Conservation (phyloP, 257 asterid species). For the Lycium ferocissimum region DNA sequence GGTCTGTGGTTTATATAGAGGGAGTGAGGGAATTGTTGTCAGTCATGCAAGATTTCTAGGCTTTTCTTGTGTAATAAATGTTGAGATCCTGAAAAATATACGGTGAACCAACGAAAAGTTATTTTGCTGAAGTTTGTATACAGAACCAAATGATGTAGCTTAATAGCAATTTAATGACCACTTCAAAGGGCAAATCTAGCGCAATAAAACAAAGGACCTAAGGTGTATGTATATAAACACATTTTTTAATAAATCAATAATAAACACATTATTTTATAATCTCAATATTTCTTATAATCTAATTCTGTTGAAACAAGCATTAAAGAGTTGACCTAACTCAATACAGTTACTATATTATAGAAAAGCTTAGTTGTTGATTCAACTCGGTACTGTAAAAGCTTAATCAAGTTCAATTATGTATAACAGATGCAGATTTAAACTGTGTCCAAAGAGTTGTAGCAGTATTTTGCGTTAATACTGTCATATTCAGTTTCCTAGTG, state of each 20-base stretch:
- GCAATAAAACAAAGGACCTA: neutral
- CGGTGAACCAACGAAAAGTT: neutral
- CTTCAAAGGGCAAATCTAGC: neutral
- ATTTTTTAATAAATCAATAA: too few species aligned
- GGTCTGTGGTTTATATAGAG: conserved; percentile 43
- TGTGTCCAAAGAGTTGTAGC: too few species aligned
- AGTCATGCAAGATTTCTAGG: conserved; percentile 53
- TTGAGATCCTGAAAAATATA: neutral
- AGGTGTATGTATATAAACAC: neutral
- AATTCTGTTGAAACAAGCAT: neutral
- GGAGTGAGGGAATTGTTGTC: conserved; percentile 47
- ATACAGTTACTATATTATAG: too few species aligned
- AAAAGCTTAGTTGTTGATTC: neutral
- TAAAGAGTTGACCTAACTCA: neutral
- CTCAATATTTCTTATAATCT: neutral
- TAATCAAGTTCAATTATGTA: too few species aligned
- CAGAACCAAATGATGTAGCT: neutral
- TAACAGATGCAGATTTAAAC: too few species aligned
- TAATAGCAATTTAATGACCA: neutral
- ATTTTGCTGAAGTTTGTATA: neutral
- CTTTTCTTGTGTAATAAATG: neutral
- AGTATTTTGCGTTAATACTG: too few species aligned
- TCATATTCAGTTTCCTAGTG: too few species aligned
- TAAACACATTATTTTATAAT: neutral
- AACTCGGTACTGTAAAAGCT: neutral